Evolutionary conservation across 441 rosid genomes (phyloP).

Genomic region (Corymbia calophylla): DNA sequence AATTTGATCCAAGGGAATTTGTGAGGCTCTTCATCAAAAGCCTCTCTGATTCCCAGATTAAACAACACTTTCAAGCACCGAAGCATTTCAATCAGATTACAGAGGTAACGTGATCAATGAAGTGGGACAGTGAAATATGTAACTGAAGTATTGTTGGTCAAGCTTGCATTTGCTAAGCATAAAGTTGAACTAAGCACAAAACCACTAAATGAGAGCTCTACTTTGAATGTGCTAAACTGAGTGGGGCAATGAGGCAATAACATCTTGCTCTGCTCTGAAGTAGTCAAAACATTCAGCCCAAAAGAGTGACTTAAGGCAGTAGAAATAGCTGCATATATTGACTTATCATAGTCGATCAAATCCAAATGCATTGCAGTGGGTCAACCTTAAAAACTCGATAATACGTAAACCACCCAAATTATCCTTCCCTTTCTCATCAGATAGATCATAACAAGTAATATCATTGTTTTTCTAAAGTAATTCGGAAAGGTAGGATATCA

Average conservation of each 20-base stretch:
- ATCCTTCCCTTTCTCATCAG: not conserved
- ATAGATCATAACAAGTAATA: not conserved
- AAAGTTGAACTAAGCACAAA: not conserved
- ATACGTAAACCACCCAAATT: not conserved
- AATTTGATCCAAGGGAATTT: not conserved
- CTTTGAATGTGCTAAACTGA: not conserved
- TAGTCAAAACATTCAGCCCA: not conserved
- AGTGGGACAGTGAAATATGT: not conserved
- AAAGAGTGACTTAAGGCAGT: not conserved
- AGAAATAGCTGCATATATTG: not conserved
- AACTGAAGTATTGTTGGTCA: not conserved
- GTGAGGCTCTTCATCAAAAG: not conserved
- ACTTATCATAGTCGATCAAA: not conserved
- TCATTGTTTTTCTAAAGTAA: not conserved
- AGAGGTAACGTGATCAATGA: not conserved
- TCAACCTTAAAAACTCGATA: not conserved
- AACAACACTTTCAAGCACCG: not conserved
- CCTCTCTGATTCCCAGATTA: not conserved
- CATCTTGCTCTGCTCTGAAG: not conserved
- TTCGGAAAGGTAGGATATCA: not conserved
- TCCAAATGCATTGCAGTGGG: not conserved
- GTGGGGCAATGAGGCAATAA: not conserved
- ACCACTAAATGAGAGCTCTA: not conserved
- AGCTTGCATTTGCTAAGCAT: not conserved
- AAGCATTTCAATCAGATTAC: not conserved